Conservation (phyloP, 2,329 filamentous ascomycete genomes). For the Aotearoamyces nothofagi region DNA sequence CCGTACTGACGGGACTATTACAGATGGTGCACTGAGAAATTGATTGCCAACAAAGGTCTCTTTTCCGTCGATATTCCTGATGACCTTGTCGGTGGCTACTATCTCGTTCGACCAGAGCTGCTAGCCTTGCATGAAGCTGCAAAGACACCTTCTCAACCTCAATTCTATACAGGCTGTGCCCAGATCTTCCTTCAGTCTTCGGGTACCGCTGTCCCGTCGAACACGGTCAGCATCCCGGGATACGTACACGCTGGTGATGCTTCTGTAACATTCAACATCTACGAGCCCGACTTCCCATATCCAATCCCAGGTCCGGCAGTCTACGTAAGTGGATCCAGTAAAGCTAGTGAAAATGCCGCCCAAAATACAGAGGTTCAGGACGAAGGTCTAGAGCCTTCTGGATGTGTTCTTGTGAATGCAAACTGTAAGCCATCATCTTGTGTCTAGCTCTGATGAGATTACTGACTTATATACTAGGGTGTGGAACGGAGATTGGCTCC, state of each 20-base stretch:
- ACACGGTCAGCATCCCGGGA: slow-evolving; percentile 50
- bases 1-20: not conserved
- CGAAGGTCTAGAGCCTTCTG: slow-evolving; percentile 35
- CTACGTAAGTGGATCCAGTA: slow-evolving; percentile 8
- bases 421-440: slow-evolving; percentile 41
- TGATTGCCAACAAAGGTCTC: slow-evolving; percentile 48
- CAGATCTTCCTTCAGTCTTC: slow-evolving; percentile 48
- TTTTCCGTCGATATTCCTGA: slow-evolving; percentile 46
- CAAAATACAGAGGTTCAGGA: slow-evolving; percentile 19
- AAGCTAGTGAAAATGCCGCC: slow-evolving; percentile 3
- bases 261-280: slow-evolving; percentile 51
- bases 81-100: slow-evolving; percentile 48
- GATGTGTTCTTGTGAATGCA: slow-evolving; percentile 48
- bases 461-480: too few species aligned
- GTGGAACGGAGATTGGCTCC: slow-evolving; percentile 40
- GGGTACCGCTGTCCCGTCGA: slow-evolving; percentile 29
- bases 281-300: slow-evolving; percentile 37
- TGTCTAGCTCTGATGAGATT: too few species aligned
- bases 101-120: slow-evolving; percentile 57
- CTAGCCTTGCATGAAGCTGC: slow-evolving; percentile 51
- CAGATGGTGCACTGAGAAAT: slow-evolving; percentile 55
- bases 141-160: slow-evolving; percentile 37
- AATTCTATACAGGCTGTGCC: slow-evolving; percentile 60
- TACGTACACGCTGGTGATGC: slow-evolving; percentile 38
- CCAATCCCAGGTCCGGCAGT: slow-evolving; percentile 36